These are phyloP conservation scores for Picochlorum costavermella DNA, from an alignment of 139 green algal species.

Conservation along the genomic window DNA sequence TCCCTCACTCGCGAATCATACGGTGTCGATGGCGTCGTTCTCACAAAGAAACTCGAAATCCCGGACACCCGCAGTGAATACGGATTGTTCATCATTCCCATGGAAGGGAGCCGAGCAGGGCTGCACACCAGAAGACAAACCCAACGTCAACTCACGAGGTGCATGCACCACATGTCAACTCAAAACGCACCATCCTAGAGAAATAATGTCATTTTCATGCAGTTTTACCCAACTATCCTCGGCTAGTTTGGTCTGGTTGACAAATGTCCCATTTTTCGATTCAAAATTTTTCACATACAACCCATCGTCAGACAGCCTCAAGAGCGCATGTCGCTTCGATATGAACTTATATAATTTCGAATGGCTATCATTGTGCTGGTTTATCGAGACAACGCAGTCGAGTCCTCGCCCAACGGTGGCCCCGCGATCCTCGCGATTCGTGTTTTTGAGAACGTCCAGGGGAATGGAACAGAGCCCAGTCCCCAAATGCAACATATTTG, in stretches of 20 bases:
- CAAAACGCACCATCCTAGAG: not conserved
- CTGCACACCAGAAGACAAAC: not conserved
- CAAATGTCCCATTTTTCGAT: conserved; percentile 10
- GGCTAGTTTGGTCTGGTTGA: not conserved
- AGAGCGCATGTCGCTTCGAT: conserved; percentile 2
- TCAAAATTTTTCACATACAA: conserved; percentile 2
- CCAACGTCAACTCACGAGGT: no score
- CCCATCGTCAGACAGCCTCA: not conserved
- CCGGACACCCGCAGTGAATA: not conserved
- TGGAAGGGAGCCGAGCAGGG: not conserved
- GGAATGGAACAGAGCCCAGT: not conserved
- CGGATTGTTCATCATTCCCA: not conserved
- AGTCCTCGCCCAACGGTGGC: not conserved
- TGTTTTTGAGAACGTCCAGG: not conserved
- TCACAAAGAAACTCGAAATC: not conserved
- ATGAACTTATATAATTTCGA: not conserved
- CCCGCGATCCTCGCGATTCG: not conserved
- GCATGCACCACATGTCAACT: not conserved
- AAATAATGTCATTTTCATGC: not conserved
- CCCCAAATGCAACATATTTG: no score
- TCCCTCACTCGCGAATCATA: not conserved
- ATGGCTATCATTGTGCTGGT: not conserved
- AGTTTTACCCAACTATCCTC: not conserved
- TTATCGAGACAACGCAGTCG: not conserved
- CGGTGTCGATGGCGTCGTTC: not conserved